Evolutionary conservation across 495 filamentous ascomycete species (phyloP), one percentile per base, ranked within the genome.

Genomic region (Astrothelium macrocarpum): DNA sequence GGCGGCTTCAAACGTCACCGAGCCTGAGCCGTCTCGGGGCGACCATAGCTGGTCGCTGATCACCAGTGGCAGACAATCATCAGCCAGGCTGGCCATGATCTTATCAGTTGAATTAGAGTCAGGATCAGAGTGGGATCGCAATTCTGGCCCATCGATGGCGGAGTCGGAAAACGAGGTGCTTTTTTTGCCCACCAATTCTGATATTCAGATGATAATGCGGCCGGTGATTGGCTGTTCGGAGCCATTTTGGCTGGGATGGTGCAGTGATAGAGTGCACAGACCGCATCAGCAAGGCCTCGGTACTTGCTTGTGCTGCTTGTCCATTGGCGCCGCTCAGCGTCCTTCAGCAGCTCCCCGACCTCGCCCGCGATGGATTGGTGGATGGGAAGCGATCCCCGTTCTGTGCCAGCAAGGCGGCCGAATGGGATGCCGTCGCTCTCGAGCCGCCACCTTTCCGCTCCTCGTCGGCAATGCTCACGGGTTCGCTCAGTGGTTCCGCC

Each of bases 181-280:
- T 26, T 26, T 28, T 28, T 26, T 26, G 49, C 49, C 49, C 49
- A 56, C 49, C 49, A 56, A 56, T 56, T 56, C 49, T 12, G 49
- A 56, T 28, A n/a, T 56, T 26, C 49, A 56, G 20, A 20, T 11
- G 12, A 7, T 5, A n/a, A 16, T 29, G 49, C 23, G 23, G 49
- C 23, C 49, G 12, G 4, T 29, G 25, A 56, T 56, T 56, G 49
- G 49, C 49, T 56, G 23, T 12, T 26, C 29, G 7, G 49, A 18
- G 12, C 20, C 3, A 4, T 56, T 56, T 56, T 9, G 20, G 49
- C 25, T 5, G 25, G 49, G 23, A 26, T 26, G 49, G 16, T 26
- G 49, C 49, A 56, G 10, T 14, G 11, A 49, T 18, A 49, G 43
- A 5, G 18, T 18, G 45, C 45, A 49, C 45, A 18, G 45, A 20